Conservation (phyloP, 345 rosid genomes). For the Eucalyptus regnans region DNA sequence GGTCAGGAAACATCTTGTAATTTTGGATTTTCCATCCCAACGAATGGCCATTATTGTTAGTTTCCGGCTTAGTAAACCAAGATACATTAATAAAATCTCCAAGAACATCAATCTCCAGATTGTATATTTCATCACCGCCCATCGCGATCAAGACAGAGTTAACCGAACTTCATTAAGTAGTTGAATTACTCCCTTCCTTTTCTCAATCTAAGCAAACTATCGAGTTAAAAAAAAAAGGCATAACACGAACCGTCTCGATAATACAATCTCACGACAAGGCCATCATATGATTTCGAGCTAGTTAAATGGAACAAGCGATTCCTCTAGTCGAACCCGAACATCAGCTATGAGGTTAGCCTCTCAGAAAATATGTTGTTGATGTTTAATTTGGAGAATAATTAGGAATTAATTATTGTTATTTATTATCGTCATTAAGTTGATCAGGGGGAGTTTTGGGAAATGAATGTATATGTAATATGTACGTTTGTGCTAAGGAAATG, state of each 20-base stretch:
- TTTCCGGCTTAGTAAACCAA: neutral
- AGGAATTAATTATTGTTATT: neutral
- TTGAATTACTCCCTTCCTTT: neutral
- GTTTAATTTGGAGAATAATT: neutral
- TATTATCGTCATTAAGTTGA: neutral
- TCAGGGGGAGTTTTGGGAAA: neutral
- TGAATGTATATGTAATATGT: neutral
- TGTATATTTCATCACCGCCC: neutral
- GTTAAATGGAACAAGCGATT: neutral
- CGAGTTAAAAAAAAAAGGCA: neutral
- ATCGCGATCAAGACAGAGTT: neutral
- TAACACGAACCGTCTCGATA: neutral
- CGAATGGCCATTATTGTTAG: neutral
- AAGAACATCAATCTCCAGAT: neutral
- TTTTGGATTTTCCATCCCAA: neutral
- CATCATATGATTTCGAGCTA: neutral
- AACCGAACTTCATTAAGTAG: neutral
- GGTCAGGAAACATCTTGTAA: neutral
- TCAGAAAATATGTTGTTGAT: rapidly evolving
- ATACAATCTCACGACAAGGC: neutral
- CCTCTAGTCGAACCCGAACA: rapidly evolving
- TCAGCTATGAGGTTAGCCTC: rapidly evolving
- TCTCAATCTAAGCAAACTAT: neutral
- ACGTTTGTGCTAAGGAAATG: neutral
- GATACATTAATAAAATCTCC: neutral